Conservation (phyloP, 176 grass and related monocot species). For the Typha latifolia region DNA sequence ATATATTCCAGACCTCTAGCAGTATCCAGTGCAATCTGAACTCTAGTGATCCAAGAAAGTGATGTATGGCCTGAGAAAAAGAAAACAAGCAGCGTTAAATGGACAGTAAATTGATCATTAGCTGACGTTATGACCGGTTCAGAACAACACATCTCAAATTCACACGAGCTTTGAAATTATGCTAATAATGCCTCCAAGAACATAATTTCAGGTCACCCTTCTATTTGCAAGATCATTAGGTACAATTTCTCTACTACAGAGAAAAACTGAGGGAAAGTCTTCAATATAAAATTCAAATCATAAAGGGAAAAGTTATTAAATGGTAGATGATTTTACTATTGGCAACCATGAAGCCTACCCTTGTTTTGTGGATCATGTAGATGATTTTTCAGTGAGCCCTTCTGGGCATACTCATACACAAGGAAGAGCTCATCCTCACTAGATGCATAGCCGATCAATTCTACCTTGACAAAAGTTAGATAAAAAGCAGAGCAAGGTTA, state of each 20-base stretch:
- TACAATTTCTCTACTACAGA: too few species aligned
- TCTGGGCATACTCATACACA: conserved; percentile 89
- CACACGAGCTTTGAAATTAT: too few species aligned
- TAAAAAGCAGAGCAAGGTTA: conserved; percentile 6
- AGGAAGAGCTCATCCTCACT: conserved; percentile 90
- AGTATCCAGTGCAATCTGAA: conserved; percentile 93
- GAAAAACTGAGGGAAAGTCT: too few species aligned
- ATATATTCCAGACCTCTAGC: conserved; percentile 99
- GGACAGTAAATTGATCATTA: neutral
- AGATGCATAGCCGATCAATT: conserved; percentile 97
- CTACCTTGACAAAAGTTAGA: conserved; percentile 94
- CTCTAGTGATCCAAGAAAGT: conserved; percentile 88
- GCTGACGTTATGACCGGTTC: neutral
- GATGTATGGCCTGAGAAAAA: conserved; percentile 57
- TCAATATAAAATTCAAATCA: too few species aligned
- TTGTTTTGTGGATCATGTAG: conserved; percentile 85
- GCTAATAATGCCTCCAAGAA: too few species aligned
- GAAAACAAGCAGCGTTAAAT: conserved; percentile 5
- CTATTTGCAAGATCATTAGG: too few species aligned
- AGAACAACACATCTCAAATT: too few species aligned
- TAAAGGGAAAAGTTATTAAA: too few species aligned
- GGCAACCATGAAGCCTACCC: conserved; percentile 23
- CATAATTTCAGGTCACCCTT: too few species aligned
- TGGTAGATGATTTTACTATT: too few species aligned
- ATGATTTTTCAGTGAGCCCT: conserved; percentile 93